Percentiles rank a stretch among this genome's conserved stretches.
Evolutionary conservation across 2,329 filamentous ascomycete species (phyloP).

Genomic region (Dendryphion nanum): DNA sequence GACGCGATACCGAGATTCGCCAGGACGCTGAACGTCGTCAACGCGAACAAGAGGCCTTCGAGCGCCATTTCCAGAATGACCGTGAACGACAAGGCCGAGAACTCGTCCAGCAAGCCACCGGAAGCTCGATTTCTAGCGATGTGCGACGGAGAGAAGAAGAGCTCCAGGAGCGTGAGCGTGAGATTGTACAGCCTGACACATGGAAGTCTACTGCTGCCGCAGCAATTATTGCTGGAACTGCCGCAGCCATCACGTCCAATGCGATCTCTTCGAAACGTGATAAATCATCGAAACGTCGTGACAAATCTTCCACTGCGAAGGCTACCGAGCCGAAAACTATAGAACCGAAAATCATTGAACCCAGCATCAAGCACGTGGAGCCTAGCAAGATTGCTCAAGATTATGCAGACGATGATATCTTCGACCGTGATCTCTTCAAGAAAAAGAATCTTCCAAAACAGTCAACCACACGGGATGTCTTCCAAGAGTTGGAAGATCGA

Average conservation of each 20-base stretch:
- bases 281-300: conserved; percentile 15
- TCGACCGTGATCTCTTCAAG: conserved; percentile 47
- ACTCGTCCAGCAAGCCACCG: conserved; percentile 29
- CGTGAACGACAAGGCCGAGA: conserved; percentile 14
- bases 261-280: conserved; percentile 33
- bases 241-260: conserved; percentile 28
- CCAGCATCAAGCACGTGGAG: conserved; percentile 37
- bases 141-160: conserved; percentile 35
- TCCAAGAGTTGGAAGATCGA: conserved; percentile 43
- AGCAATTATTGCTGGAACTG: conserved; percentile 32
- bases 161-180: conserved; percentile 32
- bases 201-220: conserved; percentile 41
- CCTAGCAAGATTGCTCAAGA: conserved; percentile 33
- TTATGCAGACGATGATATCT: conserved; percentile 46
- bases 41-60: conserved; percentile 22
- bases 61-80: conserved; percentile 21
- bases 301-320: conserved; percentile 9
- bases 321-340: conserved; percentile 18
- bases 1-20: conserved; percentile 12
- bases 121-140: conserved; percentile 30
- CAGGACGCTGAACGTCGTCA: conserved; percentile 13
- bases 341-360: conserved; percentile 23
- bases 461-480: conserved; percentile 40
- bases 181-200: conserved; percentile 29
- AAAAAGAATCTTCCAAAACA: conserved; percentile 28